Evolutionary conservation across 2,329 filamentous ascomycete genomes (phyloP), one percentile per base, ranked within the genome.

Genomic region (Rutstroemia sp.): DNA sequence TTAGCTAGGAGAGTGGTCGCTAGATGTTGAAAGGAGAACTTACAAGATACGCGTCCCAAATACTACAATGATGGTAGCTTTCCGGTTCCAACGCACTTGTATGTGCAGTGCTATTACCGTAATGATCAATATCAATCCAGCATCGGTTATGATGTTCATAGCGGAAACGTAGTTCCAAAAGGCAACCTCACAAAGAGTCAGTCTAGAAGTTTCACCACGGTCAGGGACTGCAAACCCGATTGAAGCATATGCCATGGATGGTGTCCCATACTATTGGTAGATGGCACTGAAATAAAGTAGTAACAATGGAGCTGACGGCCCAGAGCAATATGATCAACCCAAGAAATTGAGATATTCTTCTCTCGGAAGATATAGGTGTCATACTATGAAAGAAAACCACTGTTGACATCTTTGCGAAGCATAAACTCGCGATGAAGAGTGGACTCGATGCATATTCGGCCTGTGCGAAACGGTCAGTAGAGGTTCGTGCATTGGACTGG

Each of bases 1-100:
- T 53, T 54, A 54, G 44, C n/a, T 3, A 5, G 7, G 8, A n/a
- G 12, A 21, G 19, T 16, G 23, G 7, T 52, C 6, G 5, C 6
- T n/a, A 5, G 14, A 2, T 3, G 7, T 7, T 38, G 14, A 14
- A 21, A 30, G 1, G 19, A 9, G 5, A 45, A 16, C 55, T 47
- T 5, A 58, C 56, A 37, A 55, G 27, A 58, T 27, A 16, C 56
- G 56, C 34, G 45, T 58, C 16, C 56, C 56, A 44, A 58, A 58
- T 8, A 56, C 41, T 1, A 14, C n/a, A 21, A 58, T 50, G 10
- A 58, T 25, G 1, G 34, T 27, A 39, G 47, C 16, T 14, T 39
- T 58, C 10, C 42, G 47, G 21, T 9, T 39, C 41, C 38, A 56
- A 2, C 41, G 19, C 19, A 34, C 46, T 8, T 52, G 52, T 23